These are phyloP conservation scores for Debaryomycetaceae sp. DNA, from an alignment of 1,139 yeast genomes.

Conservation along the genomic window DNA sequence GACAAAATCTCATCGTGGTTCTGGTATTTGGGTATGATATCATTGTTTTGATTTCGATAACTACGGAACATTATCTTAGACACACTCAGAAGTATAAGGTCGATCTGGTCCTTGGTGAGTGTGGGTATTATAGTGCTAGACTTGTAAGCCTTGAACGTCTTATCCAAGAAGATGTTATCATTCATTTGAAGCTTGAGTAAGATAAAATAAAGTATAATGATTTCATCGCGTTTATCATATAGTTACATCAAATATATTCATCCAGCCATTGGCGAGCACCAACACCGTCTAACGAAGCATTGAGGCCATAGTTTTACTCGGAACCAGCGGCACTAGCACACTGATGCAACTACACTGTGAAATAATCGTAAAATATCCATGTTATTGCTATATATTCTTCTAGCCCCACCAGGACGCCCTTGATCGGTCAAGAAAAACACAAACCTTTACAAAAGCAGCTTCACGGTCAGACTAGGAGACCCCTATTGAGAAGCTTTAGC, in stretches of 20 bases:
- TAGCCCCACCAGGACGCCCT: background rate
- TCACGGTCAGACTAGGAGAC: background rate
- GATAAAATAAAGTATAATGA: background rate
- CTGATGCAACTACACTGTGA: background rate
- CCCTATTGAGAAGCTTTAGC: conserved; percentile 40
- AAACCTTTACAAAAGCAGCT: background rate
- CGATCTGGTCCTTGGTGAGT: conserved; percentile 9
- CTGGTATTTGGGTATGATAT: conserved; percentile 9
- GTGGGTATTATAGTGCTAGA: conserved; percentile 11
- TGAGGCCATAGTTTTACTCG: no score
- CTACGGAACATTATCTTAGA: conserved; percentile 10
- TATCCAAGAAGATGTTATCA: conserved; percentile 10
- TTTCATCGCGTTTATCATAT: background rate
- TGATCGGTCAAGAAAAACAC: background rate
- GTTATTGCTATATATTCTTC: background rate
- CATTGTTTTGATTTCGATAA: conserved; percentile 7
- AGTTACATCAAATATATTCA: background rate
- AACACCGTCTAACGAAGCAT: background rate
- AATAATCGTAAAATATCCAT: background rate
- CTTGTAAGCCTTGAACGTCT: conserved; percentile 16
- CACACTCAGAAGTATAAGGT: conserved; percentile 9
- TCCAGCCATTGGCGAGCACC: background rate
- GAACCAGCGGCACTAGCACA: no score
- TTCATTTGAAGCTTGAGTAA: background rate
- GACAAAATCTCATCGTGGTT: conserved; percentile 4